Conservation (phyloP, 2,329 filamentous ascomycete species). For the Lasiodiplodia gonubiensis region DNA sequence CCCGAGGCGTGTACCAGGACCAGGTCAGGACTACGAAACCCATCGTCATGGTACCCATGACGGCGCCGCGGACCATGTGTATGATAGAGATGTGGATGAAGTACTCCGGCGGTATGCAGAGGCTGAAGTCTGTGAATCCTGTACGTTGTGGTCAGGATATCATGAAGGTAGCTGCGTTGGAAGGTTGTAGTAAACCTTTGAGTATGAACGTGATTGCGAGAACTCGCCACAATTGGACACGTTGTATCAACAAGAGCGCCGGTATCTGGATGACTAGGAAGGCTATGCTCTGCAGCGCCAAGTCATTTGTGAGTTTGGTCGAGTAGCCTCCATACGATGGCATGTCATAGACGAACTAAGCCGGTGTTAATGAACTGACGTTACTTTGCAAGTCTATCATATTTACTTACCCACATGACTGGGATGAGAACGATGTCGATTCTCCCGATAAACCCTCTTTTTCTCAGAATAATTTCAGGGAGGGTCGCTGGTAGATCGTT, state of each 20-base stretch:
- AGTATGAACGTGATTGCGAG: background rate
- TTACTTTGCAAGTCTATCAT: no score
- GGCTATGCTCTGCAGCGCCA: background rate
- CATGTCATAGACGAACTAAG: background rate
- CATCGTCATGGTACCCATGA: background rate
- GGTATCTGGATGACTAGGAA: background rate
- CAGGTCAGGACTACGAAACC: background rate
- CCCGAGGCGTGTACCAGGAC: background rate
- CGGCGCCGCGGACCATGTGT: background rate
- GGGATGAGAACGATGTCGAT: background rate
- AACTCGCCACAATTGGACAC: background rate
- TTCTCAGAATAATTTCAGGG: no score
- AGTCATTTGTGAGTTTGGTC: background rate
- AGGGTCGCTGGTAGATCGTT: no score
- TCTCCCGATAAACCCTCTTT: background rate
- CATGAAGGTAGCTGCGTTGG: background rate
- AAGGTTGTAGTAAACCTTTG: background rate
- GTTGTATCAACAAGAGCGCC: background rate
- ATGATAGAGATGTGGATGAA: background rate
- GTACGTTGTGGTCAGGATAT: rapidly evolving
- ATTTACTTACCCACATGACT: background rate
- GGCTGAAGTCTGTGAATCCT: background rate
- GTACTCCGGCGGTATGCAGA: background rate
- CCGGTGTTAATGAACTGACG: no score
- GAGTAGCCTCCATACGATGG: background rate